Evolutionary conservation across 176 grass and related monocot species (phyloP).

Genomic region (Paspalum vaginatum): DNA sequence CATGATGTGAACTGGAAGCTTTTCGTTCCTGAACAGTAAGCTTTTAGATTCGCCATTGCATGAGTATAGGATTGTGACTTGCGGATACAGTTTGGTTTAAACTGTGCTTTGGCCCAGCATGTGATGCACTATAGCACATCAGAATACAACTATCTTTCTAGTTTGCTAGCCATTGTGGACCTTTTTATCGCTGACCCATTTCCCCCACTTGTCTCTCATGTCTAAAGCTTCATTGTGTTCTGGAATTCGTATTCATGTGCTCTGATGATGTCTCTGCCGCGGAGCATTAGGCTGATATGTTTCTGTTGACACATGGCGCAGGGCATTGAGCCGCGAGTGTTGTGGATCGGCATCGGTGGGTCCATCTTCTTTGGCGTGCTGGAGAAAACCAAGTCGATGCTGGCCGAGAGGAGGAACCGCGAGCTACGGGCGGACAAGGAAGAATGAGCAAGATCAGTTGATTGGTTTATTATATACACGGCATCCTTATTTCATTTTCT

Average conservation of each 20-base stretch:
- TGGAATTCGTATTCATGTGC: neutral
- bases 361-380: slow-evolving; percentile 96
- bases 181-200: neutral
- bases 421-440: neutral
- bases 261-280: neutral
- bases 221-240: neutral
- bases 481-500: neutral
- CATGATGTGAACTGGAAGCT: neutral
- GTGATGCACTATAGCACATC: neutral
- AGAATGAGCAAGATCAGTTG: slow-evolving; percentile 11
- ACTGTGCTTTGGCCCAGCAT: neutral
- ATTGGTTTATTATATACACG: neutral
- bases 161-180: neutral
- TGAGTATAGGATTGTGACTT: neutral
- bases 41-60: neutral
- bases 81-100: neutral
- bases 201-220: neutral
- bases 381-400: slow-evolving; percentile 76
- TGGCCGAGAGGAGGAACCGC: slow-evolving; percentile 43
- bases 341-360: slow-evolving; percentile 94
- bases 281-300: neutral
- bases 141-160: neutral
- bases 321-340: slow-evolving; percentile 85
- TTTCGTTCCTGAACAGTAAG: neutral
- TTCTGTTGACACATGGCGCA: slow-evolving; percentile 40